Evolutionary conservation across 1,284 basidiomycete species (phyloP), one percentile per base, ranked within the genome.

Genomic region (Tilletia horrida): DNA sequence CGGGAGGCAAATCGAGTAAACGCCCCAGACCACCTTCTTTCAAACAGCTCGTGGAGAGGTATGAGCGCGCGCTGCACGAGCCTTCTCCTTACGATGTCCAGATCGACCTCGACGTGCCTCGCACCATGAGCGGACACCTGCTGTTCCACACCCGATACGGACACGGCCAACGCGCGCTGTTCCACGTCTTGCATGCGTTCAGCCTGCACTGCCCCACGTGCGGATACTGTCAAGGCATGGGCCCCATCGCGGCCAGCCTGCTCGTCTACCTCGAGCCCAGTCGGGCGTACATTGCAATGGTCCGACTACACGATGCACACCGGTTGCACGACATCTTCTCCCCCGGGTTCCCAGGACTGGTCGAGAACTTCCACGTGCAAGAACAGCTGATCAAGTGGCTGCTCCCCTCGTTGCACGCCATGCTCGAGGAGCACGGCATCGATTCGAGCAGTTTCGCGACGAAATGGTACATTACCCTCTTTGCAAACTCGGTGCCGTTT

Each of bases 211-310:
- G 94, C 83, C 82, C 85, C 14, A 25, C 27, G 11, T 97, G 96
- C 75, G 96, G 93, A 2, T 99, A 99, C 82, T 95, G 95, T 67
- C 96, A 99, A 84, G 95, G 96, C 63, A 99, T 99, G 95, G 95
- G 96, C 0, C 92, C 94, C 6, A 91, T 98, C 65, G 93, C 94
- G 0, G 92, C 94, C 0, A 96, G 93, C 1, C 85, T 99, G 35
- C 86, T 98, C 16, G 93, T 91, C 83, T 97, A 98, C 82, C 91
- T 93, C 23, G 64, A 66, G 62, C 70, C 72, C 2, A 78, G 86
- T 84, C 88, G 88, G 69, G 91, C 90, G 2, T 97, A 95, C 79
- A 87, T 90, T 1, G 86, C 88, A 23, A 86, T 98, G 67, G 88
- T 92, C 40, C 88, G 89, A 43, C 83, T 98, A 42, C 79, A 79